phyloP scores from a whole-genome alignment of 2,329 filamentous ascomycete species.

The Chlorencoelia australis region DNA sequence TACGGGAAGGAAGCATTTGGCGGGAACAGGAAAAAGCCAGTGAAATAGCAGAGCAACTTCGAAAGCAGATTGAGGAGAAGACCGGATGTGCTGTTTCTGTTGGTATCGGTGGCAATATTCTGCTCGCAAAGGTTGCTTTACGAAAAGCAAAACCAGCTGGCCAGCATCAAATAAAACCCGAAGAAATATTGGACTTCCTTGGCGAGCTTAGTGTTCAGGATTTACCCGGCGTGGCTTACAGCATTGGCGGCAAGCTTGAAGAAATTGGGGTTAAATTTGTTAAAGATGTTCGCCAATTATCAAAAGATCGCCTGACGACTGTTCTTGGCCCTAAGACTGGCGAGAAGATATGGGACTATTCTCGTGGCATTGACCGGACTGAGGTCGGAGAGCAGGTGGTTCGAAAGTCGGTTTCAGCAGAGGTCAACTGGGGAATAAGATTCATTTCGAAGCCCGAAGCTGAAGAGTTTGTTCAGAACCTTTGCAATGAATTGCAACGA shows the following conservation, averaged over 20 bases:
- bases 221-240: slow-evolving; percentile 86
- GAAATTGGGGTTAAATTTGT: slow-evolving; percentile 76
- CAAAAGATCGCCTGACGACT: slow-evolving; percentile 64
- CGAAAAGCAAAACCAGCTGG: slow-evolving; percentile 91
- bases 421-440: slow-evolving; percentile 96
- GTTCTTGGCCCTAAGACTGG: slow-evolving; percentile 85
- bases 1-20: slow-evolving; percentile 60
- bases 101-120: slow-evolving; percentile 82
- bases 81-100: slow-evolving; percentile 87
- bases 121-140: slow-evolving; percentile 84
- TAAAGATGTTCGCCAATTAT: slow-evolving; percentile 67
- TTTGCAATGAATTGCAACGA: slow-evolving; percentile 76
- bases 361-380: slow-evolving; percentile 73
- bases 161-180: slow-evolving; percentile 78
- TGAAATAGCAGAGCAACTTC: slow-evolving; percentile 55
- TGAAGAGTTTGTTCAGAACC: slow-evolving; percentile 77
- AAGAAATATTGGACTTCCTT: slow-evolving; percentile 67
- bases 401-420: slow-evolving; percentile 90
- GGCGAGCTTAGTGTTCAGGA: slow-evolving; percentile 68
- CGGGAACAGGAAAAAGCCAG: slow-evolving; percentile 73
- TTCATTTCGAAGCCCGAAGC: slow-evolving; percentile 89
- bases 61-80: slow-evolving; percentile 58
- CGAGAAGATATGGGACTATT: slow-evolving; percentile 81
- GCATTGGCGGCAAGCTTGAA: slow-evolving; percentile 77
- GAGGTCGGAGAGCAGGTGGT: slow-evolving; percentile 80